A percentile compares a stretch with the other conserved stretches of the same genome.
Evolutionary conservation across 768 basidiomycete genomes (phyloP).

Genomic region (Mrakia gelida): DNA sequence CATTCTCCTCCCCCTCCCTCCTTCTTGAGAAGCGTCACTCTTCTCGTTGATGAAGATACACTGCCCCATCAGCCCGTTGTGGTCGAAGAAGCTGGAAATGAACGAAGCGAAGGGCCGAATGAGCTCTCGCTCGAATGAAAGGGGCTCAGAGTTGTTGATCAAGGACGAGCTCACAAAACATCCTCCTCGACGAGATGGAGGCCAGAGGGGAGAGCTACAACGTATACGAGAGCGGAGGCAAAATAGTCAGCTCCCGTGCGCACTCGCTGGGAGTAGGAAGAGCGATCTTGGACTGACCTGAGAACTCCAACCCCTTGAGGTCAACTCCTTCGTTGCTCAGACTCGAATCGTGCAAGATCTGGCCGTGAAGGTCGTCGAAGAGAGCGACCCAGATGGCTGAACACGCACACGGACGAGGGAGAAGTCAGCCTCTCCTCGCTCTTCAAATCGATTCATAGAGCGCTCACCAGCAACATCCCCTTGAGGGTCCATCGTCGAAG

Average conservation of each 20-base stretch:
- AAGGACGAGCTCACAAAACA: neutral
- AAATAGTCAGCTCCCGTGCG: too few relatives aligned
- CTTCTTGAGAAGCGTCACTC: neutral
- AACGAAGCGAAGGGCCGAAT: neutral
- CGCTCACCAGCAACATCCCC: constrained; percentile 1
- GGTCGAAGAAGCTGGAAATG: constrained; percentile 4
- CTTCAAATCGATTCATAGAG: too few relatives aligned
- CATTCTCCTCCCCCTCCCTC: neutral
- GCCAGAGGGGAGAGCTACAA: constrained; percentile 5
- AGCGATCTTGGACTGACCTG: neutral
- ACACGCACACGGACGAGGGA: neutral
- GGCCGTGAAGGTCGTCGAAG: constrained; percentile 3
- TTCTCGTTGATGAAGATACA: constrained; percentile 10
- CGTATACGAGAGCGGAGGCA: too few relatives aligned
- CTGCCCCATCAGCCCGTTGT: neutral
- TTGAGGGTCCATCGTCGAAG: neutral
- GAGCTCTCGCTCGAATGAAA: neutral
- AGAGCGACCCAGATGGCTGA: constrained; percentile 1
- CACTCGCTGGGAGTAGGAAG: neutral
- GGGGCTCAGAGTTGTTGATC: neutral
- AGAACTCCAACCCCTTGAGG: constrained; percentile 1
- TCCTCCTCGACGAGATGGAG: constrained; percentile 19
- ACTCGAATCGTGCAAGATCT: neutral
- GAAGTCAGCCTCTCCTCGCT: too few relatives aligned
- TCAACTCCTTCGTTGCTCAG: constrained; percentile 1